Evolutionary conservation across 257 asterid species (phyloP), one percentile per base, ranked within the genome.

Genomic region (Solanum phureja): DNA sequence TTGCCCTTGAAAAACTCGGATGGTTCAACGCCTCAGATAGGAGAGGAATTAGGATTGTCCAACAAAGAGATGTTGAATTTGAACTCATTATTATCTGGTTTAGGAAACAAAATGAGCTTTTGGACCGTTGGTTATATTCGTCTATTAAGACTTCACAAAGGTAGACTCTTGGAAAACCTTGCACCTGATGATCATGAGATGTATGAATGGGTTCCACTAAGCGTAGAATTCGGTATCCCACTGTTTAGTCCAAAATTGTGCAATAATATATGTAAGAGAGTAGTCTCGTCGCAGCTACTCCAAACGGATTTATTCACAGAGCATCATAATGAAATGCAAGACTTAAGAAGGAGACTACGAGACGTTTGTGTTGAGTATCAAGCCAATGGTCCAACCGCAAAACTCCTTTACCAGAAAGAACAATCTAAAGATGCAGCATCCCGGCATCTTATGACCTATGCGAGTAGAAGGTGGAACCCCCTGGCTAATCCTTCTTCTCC

Each of bases 381-480:
- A 89, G 92, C 99, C 87, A 93, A 98, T 31, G 99, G 99, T 87
- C 95, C 98, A 34, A 90, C 96, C 75, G 96, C 99, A 69, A 94
- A 93, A 87, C 95, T 97, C 88, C 98, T 97, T 87, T 96, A 95
- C 94, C 99, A 95, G 92, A 96, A 91, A 94, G 99, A 96, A 92
- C 96, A 92, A 82, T 86, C 91, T 21, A 95, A 93, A 91, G 91
- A 86, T 73, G 87, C 93, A 89, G 87, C 93, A 89, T 88, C 98
- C 74, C 90, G 94, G 68, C 92, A 91, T 49, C 95, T 94, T 38
- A 94, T 95, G 95, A 95, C 92, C 90, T 97, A 97, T 94, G 99
- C 99, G 27, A 97, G 99, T 90, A 98, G 99, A 89, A 93, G 93
- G 90, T 97, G 99, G 99, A 97, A 96, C 86, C 99, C 99, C 14